A percentile compares a stretch with the other conserved stretches of the same genome.
Conservation (phyloP, 2,329 filamentous ascomycete species). For the Seiridium unicorne region DNA sequence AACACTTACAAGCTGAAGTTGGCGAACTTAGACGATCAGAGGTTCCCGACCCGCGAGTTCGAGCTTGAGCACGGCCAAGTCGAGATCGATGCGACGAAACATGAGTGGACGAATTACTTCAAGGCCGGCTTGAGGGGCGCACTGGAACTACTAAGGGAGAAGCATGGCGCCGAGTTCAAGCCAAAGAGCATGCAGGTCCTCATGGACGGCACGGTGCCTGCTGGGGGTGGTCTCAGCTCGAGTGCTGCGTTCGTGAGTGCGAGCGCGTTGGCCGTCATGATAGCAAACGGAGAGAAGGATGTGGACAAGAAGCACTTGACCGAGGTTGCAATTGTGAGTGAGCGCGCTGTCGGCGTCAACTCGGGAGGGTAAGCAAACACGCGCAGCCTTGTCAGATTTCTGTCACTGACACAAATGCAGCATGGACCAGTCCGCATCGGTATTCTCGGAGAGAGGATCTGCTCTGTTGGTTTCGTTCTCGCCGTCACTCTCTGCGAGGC, state of each 20-base stretch:
- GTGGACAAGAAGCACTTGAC: slow-evolving; percentile 91
- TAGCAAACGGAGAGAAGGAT: slow-evolving; percentile 73
- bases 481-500: slow-evolving; percentile 71
- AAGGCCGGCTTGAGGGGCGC: slow-evolving; percentile 86
- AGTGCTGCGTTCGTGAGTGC: slow-evolving; percentile 93
- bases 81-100: slow-evolving; percentile 79
- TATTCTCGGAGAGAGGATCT: slow-evolving; percentile 83
- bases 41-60: slow-evolving; percentile 76
- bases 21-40: slow-evolving; percentile 72
- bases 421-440: slow-evolving; percentile 97
- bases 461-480: slow-evolving; percentile 90
- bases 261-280: slow-evolving; percentile 83
- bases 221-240: slow-evolving; percentile 87
- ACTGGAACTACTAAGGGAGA: slow-evolving; percentile 71
- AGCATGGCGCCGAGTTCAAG: slow-evolving; percentile 56
- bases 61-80: slow-evolving; percentile 63
- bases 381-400: background rate
- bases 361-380: slow-evolving; percentile 73
- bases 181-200: slow-evolving; percentile 82
- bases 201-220: slow-evolving; percentile 88
- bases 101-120: slow-evolving; percentile 99
- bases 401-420: slow-evolving; percentile 38
- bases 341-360: slow-evolving; percentile 92
- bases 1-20: slow-evolving; percentile 69
- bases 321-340: slow-evolving; percentile 90